Evolutionary conservation across 441 rosid genomes (phyloP).

Genomic region (Raphanus hybrid): DNA sequence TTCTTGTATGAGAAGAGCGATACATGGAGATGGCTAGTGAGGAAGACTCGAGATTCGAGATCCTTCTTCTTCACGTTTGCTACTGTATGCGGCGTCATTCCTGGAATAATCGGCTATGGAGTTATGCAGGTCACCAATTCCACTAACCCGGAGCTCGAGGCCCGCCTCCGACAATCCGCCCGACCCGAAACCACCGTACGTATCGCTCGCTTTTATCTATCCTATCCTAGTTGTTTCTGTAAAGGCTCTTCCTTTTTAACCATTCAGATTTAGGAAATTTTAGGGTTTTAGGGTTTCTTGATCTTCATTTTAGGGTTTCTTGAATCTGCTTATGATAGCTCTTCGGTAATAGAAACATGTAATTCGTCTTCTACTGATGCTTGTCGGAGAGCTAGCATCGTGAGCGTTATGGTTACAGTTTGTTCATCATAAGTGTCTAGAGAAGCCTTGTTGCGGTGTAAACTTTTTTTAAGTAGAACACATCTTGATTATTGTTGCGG

Average conservation of each 20-base stretch:
- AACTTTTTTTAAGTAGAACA: neutral
- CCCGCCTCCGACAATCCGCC: constrained; percentile 76
- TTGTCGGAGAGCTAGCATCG: neutral
- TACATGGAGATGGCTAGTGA: constrained; percentile 87
- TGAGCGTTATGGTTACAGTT: constrained; percentile 9
- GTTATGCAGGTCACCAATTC: constrained; percentile 88
- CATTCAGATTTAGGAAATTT: neutral
- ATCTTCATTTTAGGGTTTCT: neutral
- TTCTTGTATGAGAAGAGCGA: constrained; percentile 83
- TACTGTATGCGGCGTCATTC: constrained; percentile 85
- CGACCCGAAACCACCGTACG: constrained; percentile 78
- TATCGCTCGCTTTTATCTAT: neutral
- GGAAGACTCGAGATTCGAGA: constrained; percentile 77
- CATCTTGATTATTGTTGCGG: neutral
- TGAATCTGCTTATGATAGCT: neutral
- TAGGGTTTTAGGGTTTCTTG: neutral
- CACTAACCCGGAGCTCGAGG: constrained; percentile 74
- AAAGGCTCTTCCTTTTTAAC: constrained; percentile 2
- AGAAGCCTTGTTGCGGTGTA: neutral
- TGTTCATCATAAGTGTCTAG: constrained; percentile 1
- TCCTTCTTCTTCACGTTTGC: constrained; percentile 90
- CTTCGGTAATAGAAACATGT: constrained; percentile 3
- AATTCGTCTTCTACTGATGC: constrained; percentile 2
- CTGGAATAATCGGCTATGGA: constrained; percentile 80
- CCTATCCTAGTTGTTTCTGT: neutral